Base-by-base conservation (phyloP, 768 basidiomycete species). In the Kwoniella pini region DNA sequence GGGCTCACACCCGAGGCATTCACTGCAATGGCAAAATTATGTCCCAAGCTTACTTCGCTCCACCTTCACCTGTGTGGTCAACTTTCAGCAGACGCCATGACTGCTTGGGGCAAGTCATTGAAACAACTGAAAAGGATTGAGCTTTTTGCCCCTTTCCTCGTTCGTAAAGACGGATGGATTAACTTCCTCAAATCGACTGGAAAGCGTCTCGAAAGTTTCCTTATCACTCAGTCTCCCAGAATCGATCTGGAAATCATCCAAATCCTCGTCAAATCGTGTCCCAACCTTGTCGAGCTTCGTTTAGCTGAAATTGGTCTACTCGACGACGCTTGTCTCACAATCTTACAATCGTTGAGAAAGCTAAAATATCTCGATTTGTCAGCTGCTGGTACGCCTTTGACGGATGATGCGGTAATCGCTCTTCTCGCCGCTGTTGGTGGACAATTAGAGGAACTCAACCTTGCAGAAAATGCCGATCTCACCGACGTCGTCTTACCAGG, bases 31-130 rank as follows among this genome's bases (percentile, higher is more conserved):
- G 85, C 86, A 0, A 82, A 83, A 42, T 86, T 96, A 51, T 97
- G 94, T 75, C 90, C 91, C 0, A 90, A 89, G 68, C 82, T 99
- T 27, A 85, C 86, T 0, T 82, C 81, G 13, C 83, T 99, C 10
- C 85, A 87, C 0, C 86, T 99, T 17, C 88, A 92, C 69, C 86
- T 85, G 66, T 97, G 94, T 64, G 95, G 95, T 3, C 85, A 87
- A 31, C 83, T 98, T 60, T 83, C 88, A 54, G 83, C 24, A 11
- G 63, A 75, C 19, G 67, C 72, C 0, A 24, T 81, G 19, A 53
- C 57, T 17, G 44, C 59, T 4, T 89, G 90, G 83, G 82, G 82
- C 40, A 81, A 78, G 4, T 82, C 83, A 0, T 82, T 99, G 28
- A 86, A 85, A 1, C 75, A 84, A 13, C 84, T 99, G 39, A 83